A percentile compares a stretch with the other conserved stretches of the same genome.
Conservation (phyloP, 352 stramenopile genomes). For the Lagenidium giganteum region DNA sequence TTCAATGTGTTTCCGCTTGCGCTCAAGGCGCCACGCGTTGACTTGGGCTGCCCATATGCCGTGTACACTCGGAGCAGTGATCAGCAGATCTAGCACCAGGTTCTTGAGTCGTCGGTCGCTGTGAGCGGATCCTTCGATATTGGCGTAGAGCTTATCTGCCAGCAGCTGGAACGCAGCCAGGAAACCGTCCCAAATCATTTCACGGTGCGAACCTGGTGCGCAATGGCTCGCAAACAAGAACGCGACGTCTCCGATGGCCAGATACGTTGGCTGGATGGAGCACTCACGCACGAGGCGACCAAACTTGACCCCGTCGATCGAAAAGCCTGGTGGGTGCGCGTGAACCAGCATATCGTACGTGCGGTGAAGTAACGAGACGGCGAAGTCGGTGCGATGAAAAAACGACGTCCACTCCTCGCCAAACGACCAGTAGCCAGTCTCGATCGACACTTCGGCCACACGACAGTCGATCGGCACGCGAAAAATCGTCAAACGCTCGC, state of each 20-base stretch:
- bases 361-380: slow-evolving; percentile 22
- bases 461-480: slow-evolving; percentile 24
- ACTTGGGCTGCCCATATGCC: slow-evolving; percentile 37
- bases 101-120: background rate
- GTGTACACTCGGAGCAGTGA: slow-evolving; percentile 32
- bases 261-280: slow-evolving; percentile 29
- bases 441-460: slow-evolving; percentile 29
- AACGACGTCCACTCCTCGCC: slow-evolving; percentile 39
- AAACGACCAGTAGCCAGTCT: slow-evolving; percentile 53
- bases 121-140: no score
- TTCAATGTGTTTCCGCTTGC: slow-evolving; percentile 28
- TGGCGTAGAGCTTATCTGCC: slow-evolving; percentile 23
- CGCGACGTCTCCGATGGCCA: slow-evolving; percentile 57
- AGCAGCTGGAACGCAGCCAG: slow-evolving; percentile 30
- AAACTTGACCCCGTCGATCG: slow-evolving; percentile 76
- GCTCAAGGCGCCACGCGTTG: slow-evolving; percentile 32
- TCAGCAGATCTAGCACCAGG: slow-evolving; percentile 20
- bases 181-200: slow-evolving; percentile 61
- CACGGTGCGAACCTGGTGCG: slow-evolving; percentile 32
- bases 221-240: slow-evolving; percentile 54
- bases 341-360: slow-evolving; percentile 42
- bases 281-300: slow-evolving; percentile 68
- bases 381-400: slow-evolving; percentile 24
- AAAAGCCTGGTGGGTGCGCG: slow-evolving; percentile 36
- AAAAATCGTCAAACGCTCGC: slow-evolving; percentile 24